Percentiles rank a stretch among this genome's conserved stretches.
Evolutionary conservation across 352 stramenopile species (phyloP).

Genomic region (Pythium rishiriense): DNA sequence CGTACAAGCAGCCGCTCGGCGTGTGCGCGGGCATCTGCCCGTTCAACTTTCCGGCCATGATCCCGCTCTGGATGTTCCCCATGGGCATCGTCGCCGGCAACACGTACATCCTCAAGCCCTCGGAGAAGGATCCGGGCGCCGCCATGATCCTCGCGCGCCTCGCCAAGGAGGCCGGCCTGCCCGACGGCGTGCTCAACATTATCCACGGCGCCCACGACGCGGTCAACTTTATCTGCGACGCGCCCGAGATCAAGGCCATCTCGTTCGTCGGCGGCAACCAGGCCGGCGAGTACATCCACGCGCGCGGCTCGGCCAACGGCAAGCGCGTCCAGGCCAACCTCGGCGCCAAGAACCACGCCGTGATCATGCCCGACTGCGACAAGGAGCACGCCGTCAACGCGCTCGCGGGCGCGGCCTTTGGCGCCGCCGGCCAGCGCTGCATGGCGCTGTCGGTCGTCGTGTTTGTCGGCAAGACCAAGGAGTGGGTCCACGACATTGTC

Average conservation of each 20-base stretch:
- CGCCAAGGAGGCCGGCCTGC: slow-evolving; percentile 92
- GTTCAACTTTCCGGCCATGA: slow-evolving; percentile 98
- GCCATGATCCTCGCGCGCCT: slow-evolving; percentile 93
- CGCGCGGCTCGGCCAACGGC: slow-evolving; percentile 80
- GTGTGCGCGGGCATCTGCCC: slow-evolving; percentile 93
- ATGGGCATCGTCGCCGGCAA: slow-evolving; percentile 92
- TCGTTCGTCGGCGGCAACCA: slow-evolving; percentile 95
- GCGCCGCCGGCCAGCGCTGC: slow-evolving; percentile 97
- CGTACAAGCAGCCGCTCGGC: slow-evolving; percentile 95
- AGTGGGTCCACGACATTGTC: slow-evolving; percentile 93
- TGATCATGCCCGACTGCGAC: slow-evolving; percentile 94
- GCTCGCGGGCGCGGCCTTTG: slow-evolving; percentile 93
- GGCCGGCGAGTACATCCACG: slow-evolving; percentile 95
- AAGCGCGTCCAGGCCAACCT: slow-evolving; percentile 97
- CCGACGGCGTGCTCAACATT: slow-evolving; percentile 95
- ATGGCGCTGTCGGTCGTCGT: slow-evolving; percentile 97
- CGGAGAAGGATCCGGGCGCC: slow-evolving; percentile 90
- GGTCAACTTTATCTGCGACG: slow-evolving; percentile 96
- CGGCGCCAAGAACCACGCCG: slow-evolving; percentile 98
- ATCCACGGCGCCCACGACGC: slow-evolving; percentile 88
- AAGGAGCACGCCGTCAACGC: slow-evolving; percentile 88
- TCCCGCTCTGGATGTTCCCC: slow-evolving; percentile 94
- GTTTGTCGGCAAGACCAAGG: slow-evolving; percentile 93
- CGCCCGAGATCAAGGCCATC: slow-evolving; percentile 94
- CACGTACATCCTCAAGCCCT: slow-evolving; percentile 97